A percentile compares a stretch with the other conserved stretches of the same genome.
Conservation (phyloP, 2,329 filamentous ascomycete genomes). For the Fusarium sp. region DNA sequence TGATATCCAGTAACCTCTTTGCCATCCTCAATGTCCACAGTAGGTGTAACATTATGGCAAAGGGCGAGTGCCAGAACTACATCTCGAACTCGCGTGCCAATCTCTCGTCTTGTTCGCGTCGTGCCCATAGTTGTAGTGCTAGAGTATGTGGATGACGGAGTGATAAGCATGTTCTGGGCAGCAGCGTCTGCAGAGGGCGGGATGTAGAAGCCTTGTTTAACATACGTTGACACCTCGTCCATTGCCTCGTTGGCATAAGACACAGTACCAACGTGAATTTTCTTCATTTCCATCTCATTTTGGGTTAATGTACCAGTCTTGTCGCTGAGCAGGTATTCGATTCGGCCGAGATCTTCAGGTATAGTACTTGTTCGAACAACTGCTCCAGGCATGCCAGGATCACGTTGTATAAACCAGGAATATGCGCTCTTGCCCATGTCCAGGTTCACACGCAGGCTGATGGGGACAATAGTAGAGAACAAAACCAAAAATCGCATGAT, state of each 20-base stretch:
- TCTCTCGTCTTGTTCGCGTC: constrained; percentile 90
- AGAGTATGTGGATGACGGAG: constrained; percentile 77
- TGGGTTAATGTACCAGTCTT: constrained; percentile 99
- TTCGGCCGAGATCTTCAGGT: constrained; percentile 92
- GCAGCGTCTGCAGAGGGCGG: constrained; percentile 57
- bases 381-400: constrained; percentile 88
- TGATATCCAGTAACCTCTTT: constrained; percentile 86
- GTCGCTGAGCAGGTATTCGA: constrained; percentile 95
- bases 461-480: constrained; percentile 99
- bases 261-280: constrained; percentile 97
- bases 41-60: constrained; percentile 96
- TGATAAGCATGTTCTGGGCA: constrained; percentile 68
- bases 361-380: constrained; percentile 97
- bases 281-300: constrained; percentile 99
- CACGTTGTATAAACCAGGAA: constrained; percentile 92
- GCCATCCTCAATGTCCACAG: constrained; percentile 80
- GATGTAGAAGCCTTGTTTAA: constrained; percentile 82
- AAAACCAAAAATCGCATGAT: constrained; percentile 98
- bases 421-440: constrained; percentile 98
- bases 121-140: constrained; percentile 69
- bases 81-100: constrained; percentile 91
- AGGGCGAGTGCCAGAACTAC: constrained; percentile 91
- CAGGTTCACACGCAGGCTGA: constrained; percentile 94
- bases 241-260: constrained; percentile 99
- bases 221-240: constrained; percentile 92